These are phyloP conservation scores for Nevesoporus exiguus DNA, from an alignment of 768 basidiomycete genomes.

Conservation along the genomic window DNA sequence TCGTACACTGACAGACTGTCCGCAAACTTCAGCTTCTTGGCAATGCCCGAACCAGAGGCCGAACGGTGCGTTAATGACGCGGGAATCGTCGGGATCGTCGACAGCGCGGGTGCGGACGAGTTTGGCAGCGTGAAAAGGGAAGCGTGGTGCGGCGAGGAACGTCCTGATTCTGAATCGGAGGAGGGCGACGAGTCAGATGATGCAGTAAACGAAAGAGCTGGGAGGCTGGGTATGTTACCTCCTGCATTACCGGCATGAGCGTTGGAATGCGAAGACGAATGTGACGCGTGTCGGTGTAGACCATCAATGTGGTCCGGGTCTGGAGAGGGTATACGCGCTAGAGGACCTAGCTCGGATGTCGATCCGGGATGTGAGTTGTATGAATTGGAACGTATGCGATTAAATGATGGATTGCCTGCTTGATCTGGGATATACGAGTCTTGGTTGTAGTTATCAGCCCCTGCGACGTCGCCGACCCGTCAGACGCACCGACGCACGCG, in stretches of 20 bases:
- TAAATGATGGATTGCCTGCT: slow-evolving; percentile 37
- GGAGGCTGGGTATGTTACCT: slow-evolving; percentile 40
- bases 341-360: slow-evolving; percentile 61
- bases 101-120: slow-evolving; percentile 86
- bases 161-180: slow-evolving; percentile 38
- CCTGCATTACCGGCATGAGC: slow-evolving; percentile 18
- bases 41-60: slow-evolving; percentile 67
- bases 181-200: slow-evolving; percentile 32
- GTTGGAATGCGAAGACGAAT: slow-evolving; percentile 44
- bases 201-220: slow-evolving; percentile 56
- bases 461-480: slow-evolving; percentile 38
- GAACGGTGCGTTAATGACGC: slow-evolving; percentile 67
- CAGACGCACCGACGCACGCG: slow-evolving; percentile 4
- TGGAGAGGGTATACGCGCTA: slow-evolving; percentile 77
- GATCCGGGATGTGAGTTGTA: slow-evolving; percentile 53
- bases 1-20: slow-evolving; percentile 92
- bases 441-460: slow-evolving; percentile 69
- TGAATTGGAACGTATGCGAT: slow-evolving; percentile 77
- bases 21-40: slow-evolving; percentile 84
- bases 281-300: slow-evolving; percentile 65
- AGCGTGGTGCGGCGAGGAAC: slow-evolving; percentile 34
- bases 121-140: slow-evolving; percentile 77
- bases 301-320: slow-evolving; percentile 87
- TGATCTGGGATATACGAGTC: slow-evolving; percentile 47
- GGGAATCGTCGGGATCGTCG: slow-evolving; percentile 45